These are phyloP conservation scores for Pelargonium cotyledonis DNA, from an alignment of 441 rosid species.

Conservation along the genomic window DNA sequence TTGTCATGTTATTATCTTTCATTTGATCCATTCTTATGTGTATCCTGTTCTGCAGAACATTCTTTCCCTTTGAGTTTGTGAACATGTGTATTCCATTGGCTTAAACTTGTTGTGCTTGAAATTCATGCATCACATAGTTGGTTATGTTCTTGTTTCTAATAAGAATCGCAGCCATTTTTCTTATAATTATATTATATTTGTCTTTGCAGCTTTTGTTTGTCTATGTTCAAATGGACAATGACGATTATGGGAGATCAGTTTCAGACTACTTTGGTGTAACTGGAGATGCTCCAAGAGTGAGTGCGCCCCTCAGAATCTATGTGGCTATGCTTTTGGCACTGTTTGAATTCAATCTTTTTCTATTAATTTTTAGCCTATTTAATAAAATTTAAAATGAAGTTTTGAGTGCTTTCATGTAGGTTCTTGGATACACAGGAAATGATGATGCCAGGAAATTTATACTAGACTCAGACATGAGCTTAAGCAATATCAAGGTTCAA, in stretches of 20 bases:
- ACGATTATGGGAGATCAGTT: conserved; percentile 86
- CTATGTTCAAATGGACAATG: conserved; percentile 77
- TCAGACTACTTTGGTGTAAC: conserved; percentile 85
- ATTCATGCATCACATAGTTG: not conserved
- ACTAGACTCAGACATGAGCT: conserved; percentile 53
- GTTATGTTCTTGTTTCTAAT: not conserved
- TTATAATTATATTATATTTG: not conserved
- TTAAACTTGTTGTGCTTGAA: not conserved
- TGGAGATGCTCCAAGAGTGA: conserved; percentile 65
- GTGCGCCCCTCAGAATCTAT: not conserved
- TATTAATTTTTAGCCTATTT: not conserved
- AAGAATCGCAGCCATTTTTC: not conserved
- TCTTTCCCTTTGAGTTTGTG: not conserved
- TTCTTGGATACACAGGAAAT: conserved; percentile 78
- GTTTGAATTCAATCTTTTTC: not conserved
- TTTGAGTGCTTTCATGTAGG: conserved; percentile 32
- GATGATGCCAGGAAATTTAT: conserved; percentile 56
- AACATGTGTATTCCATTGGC: too few relatives aligned
- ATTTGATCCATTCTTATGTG: not conserved
- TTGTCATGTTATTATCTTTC: not conserved
- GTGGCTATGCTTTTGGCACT: not conserved
- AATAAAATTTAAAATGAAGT: conserved; percentile 11
- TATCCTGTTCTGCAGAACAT: not conserved
- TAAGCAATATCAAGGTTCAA: conserved; percentile 65
- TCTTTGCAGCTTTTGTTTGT: conserved; percentile 75